phyloP scores from a whole-genome alignment of 306 rosid genomes.

The Myrica gale region DNA sequence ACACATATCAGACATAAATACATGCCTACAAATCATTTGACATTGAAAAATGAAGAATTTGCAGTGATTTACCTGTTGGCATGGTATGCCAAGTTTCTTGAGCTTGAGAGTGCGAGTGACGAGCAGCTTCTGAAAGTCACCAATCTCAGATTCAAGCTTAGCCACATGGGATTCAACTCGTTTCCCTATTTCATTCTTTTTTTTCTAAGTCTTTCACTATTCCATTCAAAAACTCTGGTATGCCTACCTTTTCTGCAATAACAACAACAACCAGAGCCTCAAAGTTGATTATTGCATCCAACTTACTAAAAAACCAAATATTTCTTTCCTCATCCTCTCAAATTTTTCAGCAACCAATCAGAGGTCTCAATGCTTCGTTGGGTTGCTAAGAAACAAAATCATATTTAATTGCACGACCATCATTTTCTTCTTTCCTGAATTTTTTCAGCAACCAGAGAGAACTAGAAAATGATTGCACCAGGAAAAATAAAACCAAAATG shows the following conservation, averaged over 20 bases:
- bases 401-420: too few species aligned
- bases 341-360: conserved; percentile 8
- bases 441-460: neutral
- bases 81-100: conserved; percentile 78
- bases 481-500: neutral
- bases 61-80: conserved; percentile 60
- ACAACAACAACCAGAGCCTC: conserved; percentile 15
- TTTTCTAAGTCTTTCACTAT: too few species aligned
- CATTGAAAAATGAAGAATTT: neutral
- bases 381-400: too few species aligned
- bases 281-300: neutral
- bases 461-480: neutral
- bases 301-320: neutral
- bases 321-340: neutral
- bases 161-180: conserved; percentile 74
- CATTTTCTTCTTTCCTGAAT: neutral
- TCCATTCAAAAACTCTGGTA: conserved; percentile 76
- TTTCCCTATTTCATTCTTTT: too few species aligned
- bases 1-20: neutral
- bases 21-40: neutral
- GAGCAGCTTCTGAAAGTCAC: conserved; percentile 75
- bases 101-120: conserved; percentile 77
- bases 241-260: conserved; percentile 73
- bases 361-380: too few species aligned
- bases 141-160: conserved; percentile 75